phyloP scores from a whole-genome alignment of 2,329 filamentous ascomycete species.

The Blumeria hordei region DNA sequence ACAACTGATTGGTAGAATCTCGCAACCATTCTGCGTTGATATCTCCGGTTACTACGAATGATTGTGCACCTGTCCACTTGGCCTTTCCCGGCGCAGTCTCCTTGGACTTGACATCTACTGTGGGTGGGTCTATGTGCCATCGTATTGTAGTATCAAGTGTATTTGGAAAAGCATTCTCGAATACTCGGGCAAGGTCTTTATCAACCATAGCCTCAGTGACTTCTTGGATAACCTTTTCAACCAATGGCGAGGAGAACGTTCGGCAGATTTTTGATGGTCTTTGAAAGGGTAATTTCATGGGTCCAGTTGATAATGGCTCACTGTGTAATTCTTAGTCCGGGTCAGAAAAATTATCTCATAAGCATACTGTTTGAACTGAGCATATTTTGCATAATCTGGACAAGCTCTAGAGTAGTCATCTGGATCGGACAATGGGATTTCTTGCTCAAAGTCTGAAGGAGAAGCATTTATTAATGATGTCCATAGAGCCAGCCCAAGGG shows the following conservation, averaged over 20 bases:
- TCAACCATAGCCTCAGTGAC: constrained; percentile 60
- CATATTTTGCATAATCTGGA: constrained; percentile 16
- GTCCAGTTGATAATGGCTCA: constrained; percentile 55
- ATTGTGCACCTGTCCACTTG: constrained; percentile 65
- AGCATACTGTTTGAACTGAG: constrained; percentile 11
- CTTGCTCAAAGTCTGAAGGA: constrained; percentile 1
- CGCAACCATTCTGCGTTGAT: constrained; percentile 86
- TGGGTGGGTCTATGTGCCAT: constrained; percentile 37
- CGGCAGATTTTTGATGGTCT: constrained; percentile 60
- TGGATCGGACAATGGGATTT: not conserved
- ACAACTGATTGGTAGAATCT: constrained; percentile 80
- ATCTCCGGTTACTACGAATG: constrained; percentile 81
- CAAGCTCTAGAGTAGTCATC: constrained; percentile 10
- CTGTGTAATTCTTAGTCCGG: constrained; percentile 21
- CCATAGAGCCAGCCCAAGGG: not conserved
- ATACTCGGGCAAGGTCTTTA: constrained; percentile 70
- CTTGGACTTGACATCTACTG: constrained; percentile 18
- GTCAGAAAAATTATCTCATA: not conserved
- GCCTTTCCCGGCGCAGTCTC: constrained; percentile 23
- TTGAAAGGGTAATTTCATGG: constrained; percentile 62
- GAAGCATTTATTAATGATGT: not conserved
- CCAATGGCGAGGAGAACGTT: constrained; percentile 66
- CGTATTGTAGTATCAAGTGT: constrained; percentile 47
- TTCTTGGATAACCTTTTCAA: constrained; percentile 70
- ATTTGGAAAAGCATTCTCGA: constrained; percentile 84